Evolutionary conservation across 2,329 filamentous ascomycete genomes (phyloP), one percentile per base, ranked within the genome.

Genomic region (Pestalotiopsis sp.): DNA sequence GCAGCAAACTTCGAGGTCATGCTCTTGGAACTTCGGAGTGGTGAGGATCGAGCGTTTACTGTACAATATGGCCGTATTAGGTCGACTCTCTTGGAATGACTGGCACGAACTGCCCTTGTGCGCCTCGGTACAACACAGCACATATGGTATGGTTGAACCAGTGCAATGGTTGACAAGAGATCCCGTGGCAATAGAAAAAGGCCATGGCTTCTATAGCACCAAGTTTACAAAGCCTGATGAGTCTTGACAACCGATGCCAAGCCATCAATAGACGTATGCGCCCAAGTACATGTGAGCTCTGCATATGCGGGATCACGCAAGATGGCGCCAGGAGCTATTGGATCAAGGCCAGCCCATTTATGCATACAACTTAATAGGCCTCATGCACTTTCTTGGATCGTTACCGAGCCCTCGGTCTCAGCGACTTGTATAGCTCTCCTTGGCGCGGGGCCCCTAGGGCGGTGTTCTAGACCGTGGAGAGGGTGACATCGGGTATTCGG

Each of bases 301-400:
- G 59, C 27, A 62, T 36, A 36, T 36, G 11, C 5, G 27, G 59
- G 12, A 64, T 64, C 61, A 64, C 61, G 61, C 61, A 64, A 64
- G 61, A 64, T 64, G 61, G 61, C 61, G 61, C 38, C 38, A 64
- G 61, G 20, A 27, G 13, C 17, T 17, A 52, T n/a, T 52, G 14
- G 45, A n/a, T 52, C 17, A 52, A n/a, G 20, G 23, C 17, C 17
- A 13, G 17, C 6, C 20, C 14, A 52, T 11, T 49, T 52, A 52
- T 52, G 20, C 45, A 52, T 52, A 3, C 6, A 7, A 36, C 31
- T 36, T 36, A 2, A 36, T 36, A 9, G 31, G 31, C 31, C 31
- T 36, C 31, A 2, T 36, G 9, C 31, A 36, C 31, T 9, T 36
- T 36, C 7, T 36, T 9, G 31, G 31, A 52, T 6, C 45, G 45